phyloP scores from a whole-genome alignment of 2,329 filamentous ascomycete species.

The Hysterium pulicare region DNA sequence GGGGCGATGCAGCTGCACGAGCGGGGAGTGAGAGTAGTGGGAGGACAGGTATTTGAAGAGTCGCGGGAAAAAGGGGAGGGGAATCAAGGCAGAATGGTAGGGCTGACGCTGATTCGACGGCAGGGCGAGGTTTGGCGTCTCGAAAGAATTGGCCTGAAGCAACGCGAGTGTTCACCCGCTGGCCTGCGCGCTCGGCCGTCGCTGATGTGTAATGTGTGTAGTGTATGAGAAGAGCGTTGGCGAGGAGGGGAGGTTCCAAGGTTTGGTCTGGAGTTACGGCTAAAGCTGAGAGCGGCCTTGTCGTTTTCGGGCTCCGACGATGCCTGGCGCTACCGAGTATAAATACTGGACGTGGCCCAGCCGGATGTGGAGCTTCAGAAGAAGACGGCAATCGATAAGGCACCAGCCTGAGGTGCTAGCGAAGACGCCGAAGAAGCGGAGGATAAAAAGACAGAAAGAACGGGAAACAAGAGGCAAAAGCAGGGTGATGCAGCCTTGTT shows the following conservation, averaged over 20 bases:
- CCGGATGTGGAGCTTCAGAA: too few relatives aligned
- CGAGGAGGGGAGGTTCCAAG: too few relatives aligned
- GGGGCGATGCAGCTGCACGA: constrained; percentile 5
- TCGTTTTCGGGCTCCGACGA: too few relatives aligned
- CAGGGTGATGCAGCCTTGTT: not conserved
- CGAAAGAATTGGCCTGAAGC: constrained; percentile 17
- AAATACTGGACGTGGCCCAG: too few relatives aligned
- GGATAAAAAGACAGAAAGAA: not conserved
- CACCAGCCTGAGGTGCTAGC: not conserved
- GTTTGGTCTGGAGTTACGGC: too few relatives aligned
- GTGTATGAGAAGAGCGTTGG: constrained; percentile 10
- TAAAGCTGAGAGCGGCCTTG: too few relatives aligned
- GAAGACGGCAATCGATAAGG: not conserved
- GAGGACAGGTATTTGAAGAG: too few relatives aligned
- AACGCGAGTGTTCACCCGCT: constrained; percentile 11
- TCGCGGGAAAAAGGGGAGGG: constrained; percentile 1
- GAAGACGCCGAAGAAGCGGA: too few relatives aligned
- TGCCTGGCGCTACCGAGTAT: too few relatives aligned
- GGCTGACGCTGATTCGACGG: constrained; percentile 25
- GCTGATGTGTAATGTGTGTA: constrained; percentile 7
- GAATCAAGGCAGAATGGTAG: constrained; percentile 7
- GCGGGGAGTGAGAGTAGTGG: constrained; percentile 4
- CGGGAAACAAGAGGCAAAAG: not conserved
- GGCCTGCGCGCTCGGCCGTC: constrained; percentile 5
- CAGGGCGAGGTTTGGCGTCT: constrained; percentile 17